Percentiles rank a stretch among this genome's conserved stretches.
Evolutionary conservation across 78 protist genomes (phyloP).

Genomic region (Cyanophora paradoxa): DNA sequence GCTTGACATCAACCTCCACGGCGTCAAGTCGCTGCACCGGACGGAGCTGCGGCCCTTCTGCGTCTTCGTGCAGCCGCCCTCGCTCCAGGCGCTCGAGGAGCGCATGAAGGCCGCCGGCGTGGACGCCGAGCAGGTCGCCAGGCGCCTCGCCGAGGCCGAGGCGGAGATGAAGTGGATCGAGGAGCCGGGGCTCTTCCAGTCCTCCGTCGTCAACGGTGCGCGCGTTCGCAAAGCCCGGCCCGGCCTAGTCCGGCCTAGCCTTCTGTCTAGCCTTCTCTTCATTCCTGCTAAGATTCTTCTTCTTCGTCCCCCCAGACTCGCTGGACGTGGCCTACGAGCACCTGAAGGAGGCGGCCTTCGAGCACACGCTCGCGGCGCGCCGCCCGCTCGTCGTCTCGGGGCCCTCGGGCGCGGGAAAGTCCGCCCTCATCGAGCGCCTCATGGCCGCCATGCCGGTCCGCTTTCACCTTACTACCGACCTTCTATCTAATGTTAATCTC

Average conservation of each 20-base stretch:
- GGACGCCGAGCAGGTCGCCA: background rate
- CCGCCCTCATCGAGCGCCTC: background rate
- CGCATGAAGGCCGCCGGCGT: slow-evolving; percentile 8
- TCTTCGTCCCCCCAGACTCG: too few relatives aligned
- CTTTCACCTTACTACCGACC: too few relatives aligned
- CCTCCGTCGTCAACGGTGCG: background rate
- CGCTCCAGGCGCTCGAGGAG: background rate
- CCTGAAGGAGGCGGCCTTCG: too few relatives aligned
- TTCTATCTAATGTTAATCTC: too few relatives aligned
- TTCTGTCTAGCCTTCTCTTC: too few relatives aligned
- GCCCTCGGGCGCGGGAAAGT: background rate
- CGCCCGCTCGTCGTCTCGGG: background rate
- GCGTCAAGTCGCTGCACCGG: too few relatives aligned
- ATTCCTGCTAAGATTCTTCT: too few relatives aligned
- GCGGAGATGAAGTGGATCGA: background rate
- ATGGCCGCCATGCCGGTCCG: too few relatives aligned
- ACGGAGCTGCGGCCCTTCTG: background rate
- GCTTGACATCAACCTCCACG: slow-evolving; percentile 1
- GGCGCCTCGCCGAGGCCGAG: background rate
- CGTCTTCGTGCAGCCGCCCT: background rate
- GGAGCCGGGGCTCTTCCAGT: background rate
- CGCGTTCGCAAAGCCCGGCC: too few relatives aligned
- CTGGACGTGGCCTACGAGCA: too few relatives aligned
- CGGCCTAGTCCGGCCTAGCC: too few relatives aligned
- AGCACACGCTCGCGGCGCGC: too few relatives aligned